Conservation (phyloP, 2,329 filamentous ascomycete genomes). For the Paracamarosporium sp. region DNA sequence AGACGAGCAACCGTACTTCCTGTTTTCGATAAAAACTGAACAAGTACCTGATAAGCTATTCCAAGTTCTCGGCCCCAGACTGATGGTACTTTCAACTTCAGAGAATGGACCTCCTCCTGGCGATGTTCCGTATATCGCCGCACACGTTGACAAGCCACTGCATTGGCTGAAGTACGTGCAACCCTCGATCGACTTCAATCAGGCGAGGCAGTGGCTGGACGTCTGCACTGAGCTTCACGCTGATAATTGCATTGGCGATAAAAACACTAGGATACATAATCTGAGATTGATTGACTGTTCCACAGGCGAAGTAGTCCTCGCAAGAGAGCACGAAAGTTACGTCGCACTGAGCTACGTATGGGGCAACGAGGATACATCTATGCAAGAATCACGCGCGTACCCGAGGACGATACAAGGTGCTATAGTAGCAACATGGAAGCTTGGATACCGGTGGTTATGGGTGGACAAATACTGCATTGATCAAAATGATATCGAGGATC, state of each 20-base stretch:
- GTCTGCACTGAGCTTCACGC: slow-evolving; percentile 9
- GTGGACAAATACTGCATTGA: slow-evolving; percentile 20
- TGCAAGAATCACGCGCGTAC: background rate
- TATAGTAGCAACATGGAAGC: background rate
- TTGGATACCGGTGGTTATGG: slow-evolving; percentile 15
- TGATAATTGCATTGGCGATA: slow-evolving; percentile 3
- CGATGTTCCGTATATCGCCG: slow-evolving; percentile 8
- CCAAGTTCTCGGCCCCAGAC: slow-evolving; percentile 6
- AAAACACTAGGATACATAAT: background rate
- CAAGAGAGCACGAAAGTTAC: background rate
- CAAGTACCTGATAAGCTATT: background rate
- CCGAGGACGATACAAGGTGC: slow-evolving; percentile 16
- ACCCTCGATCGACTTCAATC: slow-evolving; percentile 11
- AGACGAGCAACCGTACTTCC: background rate
- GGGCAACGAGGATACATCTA: slow-evolving; percentile 3
- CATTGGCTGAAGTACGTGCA: slow-evolving; percentile 3
- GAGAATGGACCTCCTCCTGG: slow-evolving; percentile 8
- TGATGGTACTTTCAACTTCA: slow-evolving; percentile 9
- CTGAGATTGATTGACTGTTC: slow-evolving; percentile 11
- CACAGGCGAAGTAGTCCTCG: slow-evolving; percentile 5
- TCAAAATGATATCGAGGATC: slow-evolving; percentile 2
- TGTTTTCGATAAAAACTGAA: slow-evolving; percentile 12
- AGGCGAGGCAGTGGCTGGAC: slow-evolving; percentile 7
- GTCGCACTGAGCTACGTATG: slow-evolving; percentile 15
- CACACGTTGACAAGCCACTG: background rate